phyloP scores from a whole-genome alignment of 805 yeast genomes.

The Metschnikowia reukaufii region DNA sequence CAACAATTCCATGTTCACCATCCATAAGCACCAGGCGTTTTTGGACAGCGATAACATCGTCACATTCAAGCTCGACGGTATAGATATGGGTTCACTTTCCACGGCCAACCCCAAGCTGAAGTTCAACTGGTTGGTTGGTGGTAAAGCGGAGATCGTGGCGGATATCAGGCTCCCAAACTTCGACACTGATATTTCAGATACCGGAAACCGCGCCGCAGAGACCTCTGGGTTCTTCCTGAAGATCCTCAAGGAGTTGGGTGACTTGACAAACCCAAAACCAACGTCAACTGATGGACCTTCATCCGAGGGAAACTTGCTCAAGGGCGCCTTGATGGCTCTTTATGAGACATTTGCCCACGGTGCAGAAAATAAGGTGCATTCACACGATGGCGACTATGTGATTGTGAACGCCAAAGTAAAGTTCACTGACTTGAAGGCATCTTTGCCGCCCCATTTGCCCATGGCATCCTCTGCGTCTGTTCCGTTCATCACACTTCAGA shows the following conservation, averaged over 20 bases:
- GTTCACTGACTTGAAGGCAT: conserved; percentile 61
- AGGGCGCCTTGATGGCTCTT: conserved; percentile 42
- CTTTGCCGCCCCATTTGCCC: conserved; percentile 49
- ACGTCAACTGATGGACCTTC: neutral
- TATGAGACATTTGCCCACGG: conserved; percentile 37
- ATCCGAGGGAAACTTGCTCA: conserved; percentile 28
- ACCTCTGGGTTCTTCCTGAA: conserved; percentile 28
- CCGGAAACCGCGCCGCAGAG: conserved; percentile 17
- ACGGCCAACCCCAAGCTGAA: conserved; percentile 37
- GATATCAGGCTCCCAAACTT: conserved; percentile 67
- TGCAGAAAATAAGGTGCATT: conserved; percentile 8
- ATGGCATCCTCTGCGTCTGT: conserved; percentile 49
- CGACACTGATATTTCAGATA: conserved; percentile 28
- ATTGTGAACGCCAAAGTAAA: conserved; percentile 66
- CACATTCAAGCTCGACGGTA: conserved; percentile 43
- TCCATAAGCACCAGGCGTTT: conserved; percentile 68
- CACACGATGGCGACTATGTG: conserved; percentile 46
- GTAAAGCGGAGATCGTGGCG: conserved; percentile 62
- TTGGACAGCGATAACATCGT: conserved; percentile 29
- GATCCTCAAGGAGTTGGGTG: conserved; percentile 28
- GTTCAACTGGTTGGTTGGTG: conserved; percentile 72
- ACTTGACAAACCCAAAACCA: conserved; percentile 7
- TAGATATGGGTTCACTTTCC: conserved; percentile 36
- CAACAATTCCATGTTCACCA: conserved; percentile 71
- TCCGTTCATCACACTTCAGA: conserved; percentile 58